Percentiles rank a stretch among this genome's conserved stretches.
Conservation (phyloP, 306 rosid genomes). For the Pterocarpus santalinus region DNA sequence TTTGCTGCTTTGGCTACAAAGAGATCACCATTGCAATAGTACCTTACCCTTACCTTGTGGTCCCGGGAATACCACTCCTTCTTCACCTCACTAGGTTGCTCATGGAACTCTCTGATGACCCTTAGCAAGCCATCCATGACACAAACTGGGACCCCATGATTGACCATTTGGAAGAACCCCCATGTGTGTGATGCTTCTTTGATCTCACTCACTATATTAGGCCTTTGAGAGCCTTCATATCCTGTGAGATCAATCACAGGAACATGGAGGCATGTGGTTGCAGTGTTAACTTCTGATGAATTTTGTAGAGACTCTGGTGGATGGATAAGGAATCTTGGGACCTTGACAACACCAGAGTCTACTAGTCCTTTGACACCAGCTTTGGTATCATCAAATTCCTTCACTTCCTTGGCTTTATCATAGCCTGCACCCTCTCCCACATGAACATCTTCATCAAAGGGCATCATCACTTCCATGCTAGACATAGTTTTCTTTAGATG, state of each 20-base stretch:
- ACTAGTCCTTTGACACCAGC: conserved; percentile 82
- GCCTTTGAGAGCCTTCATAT: conserved; percentile 41
- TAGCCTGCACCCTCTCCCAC: conserved; percentile 27
- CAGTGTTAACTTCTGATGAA: background rate
- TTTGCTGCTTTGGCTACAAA: conserved; percentile 71
- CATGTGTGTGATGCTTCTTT: conserved; percentile 69
- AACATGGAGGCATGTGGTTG: conserved; percentile 42
- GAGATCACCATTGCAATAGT: conserved; percentile 76
- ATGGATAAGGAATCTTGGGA: conserved; percentile 74
- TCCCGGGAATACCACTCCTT: conserved; percentile 82
- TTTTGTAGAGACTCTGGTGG: conserved; percentile 49
- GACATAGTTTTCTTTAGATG: background rate
- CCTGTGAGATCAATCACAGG: conserved; percentile 74
- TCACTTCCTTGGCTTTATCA: conserved; percentile 72
- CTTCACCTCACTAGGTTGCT: conserved; percentile 70
- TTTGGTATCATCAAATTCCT: conserved; percentile 75
- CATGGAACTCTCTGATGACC: conserved; percentile 65
- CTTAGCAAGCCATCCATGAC: conserved; percentile 63
- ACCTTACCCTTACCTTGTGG: conserved; percentile 55
- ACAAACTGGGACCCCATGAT: conserved; percentile 68
- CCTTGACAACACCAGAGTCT: conserved; percentile 64
- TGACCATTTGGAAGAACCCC: conserved; percentile 84
- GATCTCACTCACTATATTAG: conserved; percentile 54
- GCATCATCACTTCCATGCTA: conserved; percentile 42
- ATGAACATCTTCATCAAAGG: conserved; percentile 9